Base-by-base conservation (phyloP, 2,329 filamentous ascomycete genomes). In the Colletotrichum coccodes region DNA sequence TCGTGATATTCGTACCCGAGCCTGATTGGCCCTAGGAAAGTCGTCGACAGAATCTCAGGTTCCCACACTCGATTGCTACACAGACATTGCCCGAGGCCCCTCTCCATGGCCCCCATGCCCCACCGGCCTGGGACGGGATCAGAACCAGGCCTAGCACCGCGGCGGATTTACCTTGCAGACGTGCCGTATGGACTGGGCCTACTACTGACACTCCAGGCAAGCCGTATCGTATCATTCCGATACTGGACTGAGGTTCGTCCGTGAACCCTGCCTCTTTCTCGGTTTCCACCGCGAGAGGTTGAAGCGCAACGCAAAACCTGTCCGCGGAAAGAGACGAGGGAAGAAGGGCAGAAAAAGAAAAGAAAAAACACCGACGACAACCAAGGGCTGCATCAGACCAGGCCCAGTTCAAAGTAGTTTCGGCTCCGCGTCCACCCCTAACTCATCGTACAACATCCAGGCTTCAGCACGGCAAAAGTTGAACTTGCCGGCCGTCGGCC, bases 151-250 rank as follows among this genome's bases (percentile, higher is more conserved):
- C 71, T 68, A 38, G 44, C 34, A 64, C 26, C 65, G 70, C 69
- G 65, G 70, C 71, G 54, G 75, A 77, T 77, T 75, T 75, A 74
- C 75, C 61, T 74, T 77, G 73, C 75, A 74, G 75, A 60, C 71
- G 70, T 69, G 59, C 64, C 46, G 61, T 54, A 62, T n/a, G 50
- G 50, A 53, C 70, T 68, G 56, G 66, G 66, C 61, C 61, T 68
- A 60, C 61, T 68, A 60, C 66, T 70, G 70, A 71, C 61, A 72
- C 66, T 64, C 66, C 71, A 69, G 62, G 60, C 67, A 50, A 56
- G 59, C 66, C 68, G 68, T 70, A 68, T 74, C 72, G 61, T 72
- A 71, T 62, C 64, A 71, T 71, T 65, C 21, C 67, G 68, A 72
- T 53, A 69, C 60, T 68, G 58, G 62, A 72, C 68, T 68, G 64